Conservation (phyloP, 2,329 filamentous ascomycete genomes). For the Neonectria neomacrospora region DNA sequence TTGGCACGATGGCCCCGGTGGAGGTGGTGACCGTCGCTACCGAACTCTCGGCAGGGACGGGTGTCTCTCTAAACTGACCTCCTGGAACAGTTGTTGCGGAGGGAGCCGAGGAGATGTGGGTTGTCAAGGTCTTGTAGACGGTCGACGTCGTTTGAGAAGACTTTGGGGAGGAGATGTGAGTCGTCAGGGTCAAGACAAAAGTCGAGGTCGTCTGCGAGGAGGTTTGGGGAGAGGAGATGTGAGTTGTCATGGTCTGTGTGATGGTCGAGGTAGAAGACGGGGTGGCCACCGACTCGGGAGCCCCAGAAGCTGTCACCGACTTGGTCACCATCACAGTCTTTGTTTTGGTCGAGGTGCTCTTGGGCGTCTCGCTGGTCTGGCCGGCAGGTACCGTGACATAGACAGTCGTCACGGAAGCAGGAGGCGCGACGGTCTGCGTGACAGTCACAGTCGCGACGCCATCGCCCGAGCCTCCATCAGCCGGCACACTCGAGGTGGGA, state of each 20-base stretch:
- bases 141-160: conserved; percentile 32
- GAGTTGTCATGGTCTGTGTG: conserved; percentile 6
- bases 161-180: conserved; percentile 9
- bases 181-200: conserved; percentile 8
- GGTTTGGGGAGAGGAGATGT: conserved; percentile 11
- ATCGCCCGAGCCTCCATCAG: conserved; percentile 28
- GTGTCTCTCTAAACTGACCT: conserved; percentile 38
- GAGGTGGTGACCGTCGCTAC: conserved; percentile 17
- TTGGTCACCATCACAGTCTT: conserved; percentile 38
- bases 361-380: conserved; percentile 24
- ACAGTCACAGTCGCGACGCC: conserved; percentile 46
- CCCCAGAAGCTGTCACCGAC: not conserved
- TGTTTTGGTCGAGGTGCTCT: conserved; percentile 37
- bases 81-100: conserved; percentile 32
- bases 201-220: conserved; percentile 15
- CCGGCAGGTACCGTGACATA: conserved; percentile 50
- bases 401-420: conserved; percentile 53
- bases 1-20: conserved; percentile 28
- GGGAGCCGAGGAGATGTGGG: conserved; percentile 21
- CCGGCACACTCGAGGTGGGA: conserved; percentile 27
- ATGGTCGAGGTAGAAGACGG: conserved; percentile 10
- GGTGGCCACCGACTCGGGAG: conserved; percentile 7
- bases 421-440: conserved; percentile 53
- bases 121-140: conserved; percentile 35
- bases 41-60: conserved; percentile 21